phyloP scores from a whole-genome alignment of 192 early-diverging fungal species.

The Backusella psychrophila region DNA sequence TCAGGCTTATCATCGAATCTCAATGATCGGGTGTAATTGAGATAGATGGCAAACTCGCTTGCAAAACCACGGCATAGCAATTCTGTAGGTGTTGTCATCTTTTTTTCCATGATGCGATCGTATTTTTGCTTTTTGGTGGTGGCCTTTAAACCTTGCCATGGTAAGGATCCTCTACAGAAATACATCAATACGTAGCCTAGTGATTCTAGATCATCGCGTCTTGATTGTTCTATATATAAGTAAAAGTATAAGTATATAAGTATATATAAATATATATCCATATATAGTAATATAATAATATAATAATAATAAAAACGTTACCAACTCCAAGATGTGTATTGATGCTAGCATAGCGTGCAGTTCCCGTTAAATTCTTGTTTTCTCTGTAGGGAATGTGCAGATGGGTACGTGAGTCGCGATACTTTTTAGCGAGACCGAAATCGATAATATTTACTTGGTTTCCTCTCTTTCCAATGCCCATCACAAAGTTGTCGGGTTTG shows the following conservation, averaged over 20 bases:
- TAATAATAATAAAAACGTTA: conserved; percentile 17
- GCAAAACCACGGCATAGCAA: conserved; percentile 79
- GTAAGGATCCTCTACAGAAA: conserved; percentile 83
- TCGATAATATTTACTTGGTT: conserved; percentile 88
- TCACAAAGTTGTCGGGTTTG: conserved; percentile 89
- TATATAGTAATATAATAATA: background rate
- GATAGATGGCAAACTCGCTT: conserved; percentile 82
- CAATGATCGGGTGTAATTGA: conserved; percentile 80
- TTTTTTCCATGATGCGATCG: conserved; percentile 93
- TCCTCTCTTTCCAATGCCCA: conserved; percentile 81
- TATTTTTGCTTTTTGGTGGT: conserved; percentile 92
- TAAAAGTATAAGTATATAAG: too few species aligned
- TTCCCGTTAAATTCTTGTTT: conserved; percentile 89
- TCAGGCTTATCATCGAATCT: conserved; percentile 94
- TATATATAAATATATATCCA: background rate
- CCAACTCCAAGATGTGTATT: conserved; percentile 78
- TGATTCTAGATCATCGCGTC: conserved; percentile 87
- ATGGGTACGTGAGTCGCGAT: conserved; percentile 78
- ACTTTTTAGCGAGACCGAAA: conserved; percentile 88
- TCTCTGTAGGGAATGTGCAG: conserved; percentile 89
- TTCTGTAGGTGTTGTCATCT: conserved; percentile 87
- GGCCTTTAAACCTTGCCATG: conserved; percentile 91
- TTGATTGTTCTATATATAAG: conserved; percentile 67
- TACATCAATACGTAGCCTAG: conserved; percentile 89
- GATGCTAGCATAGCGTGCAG: conserved; percentile 87